A percentile compares a stretch with the other conserved stretches of the same genome.
Evolutionary conservation across 345 rosid species (phyloP).

Genomic region (Linum usitatissimum): DNA sequence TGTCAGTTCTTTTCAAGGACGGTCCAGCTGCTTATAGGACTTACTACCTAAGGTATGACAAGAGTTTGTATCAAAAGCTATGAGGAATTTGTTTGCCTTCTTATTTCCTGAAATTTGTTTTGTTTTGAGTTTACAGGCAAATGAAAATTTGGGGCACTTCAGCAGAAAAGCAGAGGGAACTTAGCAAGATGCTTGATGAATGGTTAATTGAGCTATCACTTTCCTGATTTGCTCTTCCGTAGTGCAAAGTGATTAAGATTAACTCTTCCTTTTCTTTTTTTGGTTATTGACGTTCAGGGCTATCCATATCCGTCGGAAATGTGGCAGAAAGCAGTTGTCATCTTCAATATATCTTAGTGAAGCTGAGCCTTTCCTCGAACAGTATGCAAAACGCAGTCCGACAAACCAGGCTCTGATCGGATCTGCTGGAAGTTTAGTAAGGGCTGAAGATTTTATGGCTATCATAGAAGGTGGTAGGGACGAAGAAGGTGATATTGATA

Average conservation of each 20-base stretch:
- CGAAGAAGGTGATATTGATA: constrained; percentile 84
- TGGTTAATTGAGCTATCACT: constrained; percentile 35
- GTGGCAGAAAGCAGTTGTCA: constrained; percentile 55
- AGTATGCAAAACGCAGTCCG: constrained; percentile 60
- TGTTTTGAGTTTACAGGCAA: constrained; percentile 43
- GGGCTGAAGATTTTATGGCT: constrained; percentile 75
- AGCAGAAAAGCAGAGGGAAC: constrained; percentile 67
- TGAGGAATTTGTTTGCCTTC: not conserved
- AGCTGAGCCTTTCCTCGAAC: constrained; percentile 92
- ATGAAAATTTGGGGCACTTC: constrained; percentile 87
- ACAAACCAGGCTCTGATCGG: constrained; percentile 74
- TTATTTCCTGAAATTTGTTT: not conserved
- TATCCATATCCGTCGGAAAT: constrained; percentile 51
- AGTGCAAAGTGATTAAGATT: constrained; percentile 2
- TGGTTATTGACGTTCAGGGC: constrained; percentile 42
- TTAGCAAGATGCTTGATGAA: constrained; percentile 92
- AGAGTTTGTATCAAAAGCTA: not conserved
- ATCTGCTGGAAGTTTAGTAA: constrained; percentile 73
- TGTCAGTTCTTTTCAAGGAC: constrained; percentile 69
- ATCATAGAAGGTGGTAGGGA: constrained; percentile 60
- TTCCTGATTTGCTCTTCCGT: constrained; percentile 15
- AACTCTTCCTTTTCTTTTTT: not conserved
- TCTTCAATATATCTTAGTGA: constrained; percentile 71
- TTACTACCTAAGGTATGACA: constrained; percentile 54
- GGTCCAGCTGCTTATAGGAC: constrained; percentile 81